Evolutionary conservation across 768 basidiomycete species (phyloP), one percentile per base, ranked within the genome.

Genomic region (Paxillus involutus): DNA sequence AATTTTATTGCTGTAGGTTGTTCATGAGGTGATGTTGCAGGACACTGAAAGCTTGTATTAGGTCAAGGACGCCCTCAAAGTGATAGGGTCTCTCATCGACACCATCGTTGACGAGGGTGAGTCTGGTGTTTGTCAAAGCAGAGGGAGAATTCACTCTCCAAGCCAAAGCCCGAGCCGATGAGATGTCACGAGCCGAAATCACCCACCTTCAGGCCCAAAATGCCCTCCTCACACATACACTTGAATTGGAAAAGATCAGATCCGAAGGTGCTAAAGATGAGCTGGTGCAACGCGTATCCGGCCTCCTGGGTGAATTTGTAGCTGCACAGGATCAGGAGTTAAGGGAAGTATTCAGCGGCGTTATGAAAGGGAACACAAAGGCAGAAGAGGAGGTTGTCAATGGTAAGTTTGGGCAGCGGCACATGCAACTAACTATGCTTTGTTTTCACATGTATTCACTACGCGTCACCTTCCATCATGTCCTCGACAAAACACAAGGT

Each of bases 261-360:
- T 80, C 87, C 0, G 83, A 86, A 24, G 81, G 78, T 46, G 82
- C 88, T 1, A 88, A 84, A 54, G 83, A 85, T 40, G 87, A 89
- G 39, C 68, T 96, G 12, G 69, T 94, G n/a, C 80, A 86, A 39
- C 86, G 85, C 37, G 78, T 96, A 47, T 88, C 89, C 1, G 75
- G 76, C 4, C 75, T 94, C 59, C 72, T 97, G 2, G 83, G 80
- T 12, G 85, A 81, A 26, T 95, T 88, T 67, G 79, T 85, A 30
- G 71, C 79, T 41, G 79, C 85, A 44, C 82, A 89, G 29, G 88
- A 94, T 64, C 74, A 77, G 14, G 82, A 81, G 17, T 72, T 94
- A 49, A 77, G 79, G 39, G 80, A 83, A 26, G 79, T 83, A 2
- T 75, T 91, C 47, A 73, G 72, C 1, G 65, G 71, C 40, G 71